Evolutionary conservation across 805 yeast genomes (phyloP), one percentile per base, ranked within the genome.

Genomic region (Ogataea degrootiae): DNA sequence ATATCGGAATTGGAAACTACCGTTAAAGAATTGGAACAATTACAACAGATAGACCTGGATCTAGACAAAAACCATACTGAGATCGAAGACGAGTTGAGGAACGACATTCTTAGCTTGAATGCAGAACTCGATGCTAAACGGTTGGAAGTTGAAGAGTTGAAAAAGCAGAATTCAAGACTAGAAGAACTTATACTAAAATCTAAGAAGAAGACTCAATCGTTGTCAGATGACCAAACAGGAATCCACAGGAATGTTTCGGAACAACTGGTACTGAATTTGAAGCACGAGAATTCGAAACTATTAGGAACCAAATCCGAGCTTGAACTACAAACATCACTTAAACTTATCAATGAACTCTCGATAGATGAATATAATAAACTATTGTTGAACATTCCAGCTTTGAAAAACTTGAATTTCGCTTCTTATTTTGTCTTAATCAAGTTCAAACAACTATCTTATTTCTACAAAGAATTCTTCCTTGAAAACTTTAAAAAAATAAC

Each of bases 41-140:
- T 82, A 33, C 75, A 74, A 46, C 72, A 69, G 31, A 57, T 82
- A 14, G 80, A 80, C 46, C 68, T 64, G 38, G 77, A 76, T 41
- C 62, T 82, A 31, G 83, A 80, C 46, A 71, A 70, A 11, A 65
- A 61, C 38, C 80, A 75, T 45, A 29, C 56, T 1, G 70, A 64
- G 21, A 63, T 75, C 0, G 82, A 79, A 49, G 47, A 51, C 4
- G 78, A 77, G 23, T 61, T 80, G 14, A 64, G 67, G 14, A 46
- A 55, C 2, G 74, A 76, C 5, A 63, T 81, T 5, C 50, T 44
- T 3, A 45, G 43, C 0, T 53, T 68, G 26, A 55, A 63, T n/a
- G 23, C n/a, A 4, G 46, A 54, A 21, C 34, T 57, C n/a, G 40
- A 42, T 2, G 47, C 44, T 6, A 55, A 53, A 22, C 51, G 48